A percentile compares a stretch with the other conserved stretches of the same genome.
Evolutionary conservation across 495 filamentous ascomycete species (phyloP).

Genomic region (Talaromyces liani): DNA sequence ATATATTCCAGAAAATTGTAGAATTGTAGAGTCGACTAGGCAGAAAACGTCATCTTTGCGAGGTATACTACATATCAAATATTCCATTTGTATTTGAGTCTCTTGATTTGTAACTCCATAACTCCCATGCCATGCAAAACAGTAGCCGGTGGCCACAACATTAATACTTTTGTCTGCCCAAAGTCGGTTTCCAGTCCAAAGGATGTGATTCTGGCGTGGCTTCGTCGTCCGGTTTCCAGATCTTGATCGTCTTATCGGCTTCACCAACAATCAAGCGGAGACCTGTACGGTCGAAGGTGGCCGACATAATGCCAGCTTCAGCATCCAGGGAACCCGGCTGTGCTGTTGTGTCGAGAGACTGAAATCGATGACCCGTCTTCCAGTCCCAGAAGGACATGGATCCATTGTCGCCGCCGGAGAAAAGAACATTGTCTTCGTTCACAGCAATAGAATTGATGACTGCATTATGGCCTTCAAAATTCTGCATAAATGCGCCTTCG

Average conservation of each 20-base stretch:
- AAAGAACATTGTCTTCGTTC: slow-evolving; percentile 91
- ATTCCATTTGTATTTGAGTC: background rate
- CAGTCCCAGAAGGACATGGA: slow-evolving; percentile 99
- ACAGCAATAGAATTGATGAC: slow-evolving; percentile 93
- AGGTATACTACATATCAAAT: background rate
- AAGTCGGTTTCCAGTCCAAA: slow-evolving; percentile 83
- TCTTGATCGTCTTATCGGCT: slow-evolving; percentile 94
- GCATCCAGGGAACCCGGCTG: slow-evolving; percentile 93
- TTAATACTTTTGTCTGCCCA: slow-evolving; percentile 65
- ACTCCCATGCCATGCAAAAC: slow-evolving; percentile 11
- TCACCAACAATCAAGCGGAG: slow-evolving; percentile 87
- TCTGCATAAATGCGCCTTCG: slow-evolving; percentile 98
- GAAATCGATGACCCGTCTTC: slow-evolving; percentile 92
- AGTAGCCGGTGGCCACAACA: background rate
- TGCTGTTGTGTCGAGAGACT: slow-evolving; percentile 78
- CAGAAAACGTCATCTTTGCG: background rate
- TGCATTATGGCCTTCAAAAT: slow-evolving; percentile 93
- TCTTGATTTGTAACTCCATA: background rate
- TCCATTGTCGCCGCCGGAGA: slow-evolving; percentile 93
- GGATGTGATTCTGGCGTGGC: slow-evolving; percentile 90
- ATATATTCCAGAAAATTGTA: background rate
- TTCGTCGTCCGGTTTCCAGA: slow-evolving; percentile 87
- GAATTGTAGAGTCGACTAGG: background rate
- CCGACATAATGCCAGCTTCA: slow-evolving; percentile 88
- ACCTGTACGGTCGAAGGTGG: slow-evolving; percentile 83